Evolutionary conservation across 2,329 filamentous ascomycete species (phyloP), one percentile per base, ranked within the genome.

Genomic region (Diaporthe sp.): DNA sequence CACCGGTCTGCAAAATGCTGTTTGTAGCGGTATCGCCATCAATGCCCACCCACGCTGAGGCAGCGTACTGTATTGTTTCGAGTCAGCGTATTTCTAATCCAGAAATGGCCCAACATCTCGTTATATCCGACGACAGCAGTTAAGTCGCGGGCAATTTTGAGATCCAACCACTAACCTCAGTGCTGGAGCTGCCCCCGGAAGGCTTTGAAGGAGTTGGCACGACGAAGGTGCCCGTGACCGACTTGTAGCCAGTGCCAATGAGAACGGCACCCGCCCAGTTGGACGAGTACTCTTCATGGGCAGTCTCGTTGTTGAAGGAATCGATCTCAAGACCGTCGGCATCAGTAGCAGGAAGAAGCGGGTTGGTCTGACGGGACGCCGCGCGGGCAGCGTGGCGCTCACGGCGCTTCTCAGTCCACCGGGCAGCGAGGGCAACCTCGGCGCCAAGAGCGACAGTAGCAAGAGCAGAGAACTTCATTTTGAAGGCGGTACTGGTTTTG

Each of bases 191-290:
- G 22, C 82, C 82, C 30, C 83, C 83, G 13, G 79, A 81, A 3
- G 86, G 83, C 10, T 83, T 78, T 17, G 82, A 83, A 10, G 88
- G 87, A 0, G 83, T 84, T 1, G 89, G 90, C 10, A 91, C 86
- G 2, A 84, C 87, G 80, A 91, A 88, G 12, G 85, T 85, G 33
- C 85, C 89, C 4, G 86, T 86, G 30, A 90, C 89, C 15, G 82
- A 81, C 42, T 83, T 90, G 81, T 87, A 90, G 71, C 84, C 85
- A n/a, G 83, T 85, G 57, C 85, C 85, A 54, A 86, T 86, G 70
- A 89, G 85, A 17, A 90, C 88, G 0, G 88, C 88, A 55, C 90
- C 90, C 9, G 89, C 87, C 90, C 89, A 91, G 83, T 91, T 91
- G 78, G 73, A 73, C 13, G 73, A 75, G 70, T 76, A 76, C 47